Conservation (phyloP, 768 basidiomycete genomes). For the Lactarius sanguifluus region DNA sequence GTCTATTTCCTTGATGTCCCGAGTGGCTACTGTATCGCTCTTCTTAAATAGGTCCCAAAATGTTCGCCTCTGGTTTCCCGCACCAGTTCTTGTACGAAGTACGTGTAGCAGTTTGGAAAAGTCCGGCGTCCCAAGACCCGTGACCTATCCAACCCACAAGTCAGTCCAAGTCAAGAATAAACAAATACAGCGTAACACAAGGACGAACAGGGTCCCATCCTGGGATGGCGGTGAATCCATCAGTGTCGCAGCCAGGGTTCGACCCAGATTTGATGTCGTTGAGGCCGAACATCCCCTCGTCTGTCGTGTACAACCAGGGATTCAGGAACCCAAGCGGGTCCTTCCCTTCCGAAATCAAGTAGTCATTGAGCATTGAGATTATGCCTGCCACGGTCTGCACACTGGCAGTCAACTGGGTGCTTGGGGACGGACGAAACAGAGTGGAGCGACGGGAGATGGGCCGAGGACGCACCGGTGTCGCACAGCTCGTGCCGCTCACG, state of each 20-base stretch:
- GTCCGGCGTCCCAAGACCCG: too few species aligned
- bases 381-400: not conserved
- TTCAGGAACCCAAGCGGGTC: not conserved
- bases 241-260: not conserved
- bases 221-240: not conserved
- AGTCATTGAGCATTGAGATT: not conserved
- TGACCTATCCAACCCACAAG: too few species aligned
- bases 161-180: too few species aligned
- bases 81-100: too few species aligned
- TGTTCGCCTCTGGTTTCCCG: too few species aligned
- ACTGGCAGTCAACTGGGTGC: not conserved
- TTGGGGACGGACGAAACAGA: not conserved
- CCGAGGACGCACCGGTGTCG: not conserved
- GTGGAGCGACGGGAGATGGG: not conserved
- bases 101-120: too few species aligned
- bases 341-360: not conserved
- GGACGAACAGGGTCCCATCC: not conserved
- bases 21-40: too few species aligned
- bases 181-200: too few species aligned
- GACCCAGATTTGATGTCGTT: not conserved
- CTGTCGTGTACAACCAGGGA: not conserved
- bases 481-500: not conserved
- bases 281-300: not conserved
- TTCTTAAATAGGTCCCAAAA: too few species aligned
- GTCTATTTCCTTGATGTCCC: too few species aligned